These are phyloP conservation scores for Pleurotus citrinopileatus DNA, from an alignment of 768 basidiomycete species.

Conservation along the genomic window DNA sequence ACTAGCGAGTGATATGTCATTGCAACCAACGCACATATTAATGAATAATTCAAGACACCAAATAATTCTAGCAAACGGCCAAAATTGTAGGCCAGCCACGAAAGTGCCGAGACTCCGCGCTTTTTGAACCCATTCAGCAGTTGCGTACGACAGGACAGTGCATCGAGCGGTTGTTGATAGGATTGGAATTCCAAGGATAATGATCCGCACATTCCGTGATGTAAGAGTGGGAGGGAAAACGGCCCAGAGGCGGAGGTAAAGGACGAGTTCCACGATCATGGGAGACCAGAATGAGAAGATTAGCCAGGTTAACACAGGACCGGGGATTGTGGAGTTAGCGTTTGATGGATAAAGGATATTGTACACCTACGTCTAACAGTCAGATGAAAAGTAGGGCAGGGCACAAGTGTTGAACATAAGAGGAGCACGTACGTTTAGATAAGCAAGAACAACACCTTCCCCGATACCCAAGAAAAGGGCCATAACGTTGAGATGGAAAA, in stretches of 20 bases:
- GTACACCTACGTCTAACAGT: not conserved
- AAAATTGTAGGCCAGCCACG: constrained; percentile 1
- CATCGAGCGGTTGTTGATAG: constrained; percentile 29
- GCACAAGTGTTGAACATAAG: no score
- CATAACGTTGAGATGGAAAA: constrained; percentile 32
- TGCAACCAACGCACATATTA: constrained; percentile 23
- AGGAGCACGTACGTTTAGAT: constrained; percentile 13
- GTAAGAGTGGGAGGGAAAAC: constrained; percentile 26
- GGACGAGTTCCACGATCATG: constrained; percentile 33
- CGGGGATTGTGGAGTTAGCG: not conserved
- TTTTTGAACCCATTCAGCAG: constrained; percentile 3
- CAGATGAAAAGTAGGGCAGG: not conserved
- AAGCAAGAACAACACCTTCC: constrained; percentile 21
- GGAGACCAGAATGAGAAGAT: constrained; percentile 26
- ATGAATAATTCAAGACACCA: constrained; percentile 32
- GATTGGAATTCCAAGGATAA: constrained; percentile 24
- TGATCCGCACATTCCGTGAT: constrained; percentile 4
- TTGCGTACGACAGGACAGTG: constrained; percentile 15
- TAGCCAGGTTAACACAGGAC: not conserved
- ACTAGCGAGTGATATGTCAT: not conserved
- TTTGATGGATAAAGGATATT: not conserved
- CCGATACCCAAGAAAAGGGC: constrained; percentile 23
- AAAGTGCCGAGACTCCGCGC: constrained; percentile 10
- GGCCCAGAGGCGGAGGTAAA: constrained; percentile 32
- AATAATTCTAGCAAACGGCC: constrained; percentile 23